phyloP scores from a whole-genome alignment of 1,284 basidiomycete genomes.

The Fistulinella cinereoalba region DNA sequence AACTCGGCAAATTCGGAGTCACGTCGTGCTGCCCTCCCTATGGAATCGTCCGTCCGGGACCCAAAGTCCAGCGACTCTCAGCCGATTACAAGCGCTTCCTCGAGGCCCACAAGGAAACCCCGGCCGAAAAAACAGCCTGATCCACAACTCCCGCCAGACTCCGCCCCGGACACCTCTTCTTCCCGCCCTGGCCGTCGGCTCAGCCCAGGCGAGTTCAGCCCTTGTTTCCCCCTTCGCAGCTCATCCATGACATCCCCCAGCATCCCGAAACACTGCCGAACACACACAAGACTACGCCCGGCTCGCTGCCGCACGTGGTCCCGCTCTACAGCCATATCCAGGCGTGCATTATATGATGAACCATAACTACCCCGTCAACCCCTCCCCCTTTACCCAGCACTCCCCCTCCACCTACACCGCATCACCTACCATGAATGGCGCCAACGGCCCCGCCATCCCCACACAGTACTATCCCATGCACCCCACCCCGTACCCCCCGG shows the following conservation, averaged over 20 bases:
- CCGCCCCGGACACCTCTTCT: constrained; percentile 20
- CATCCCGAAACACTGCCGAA: constrained; percentile 40
- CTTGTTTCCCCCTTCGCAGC: no score
- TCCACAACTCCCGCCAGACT: constrained; percentile 17
- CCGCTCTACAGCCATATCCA: constrained; percentile 53
- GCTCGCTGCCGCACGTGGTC: constrained; percentile 38
- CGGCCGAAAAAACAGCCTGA: constrained; percentile 49
- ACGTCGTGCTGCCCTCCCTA: constrained; percentile 27
- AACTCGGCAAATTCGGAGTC: constrained; percentile 38
- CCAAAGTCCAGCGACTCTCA: constrained; percentile 40
- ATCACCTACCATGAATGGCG: constrained; percentile 43
- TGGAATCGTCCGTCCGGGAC: constrained; percentile 34
- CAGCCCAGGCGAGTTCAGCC: constrained; percentile 23
- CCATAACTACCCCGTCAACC: constrained; percentile 53
- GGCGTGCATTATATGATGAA: constrained; percentile 57
- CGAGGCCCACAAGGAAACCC: constrained; percentile 40
- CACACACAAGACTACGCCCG: constrained; percentile 34
- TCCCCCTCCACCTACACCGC: constrained; percentile 37
- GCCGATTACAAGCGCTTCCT: constrained; percentile 38
- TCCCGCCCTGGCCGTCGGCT: constrained; percentile 27
- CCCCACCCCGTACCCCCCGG: constrained; percentile 47
- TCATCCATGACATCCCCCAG: constrained; percentile 25
- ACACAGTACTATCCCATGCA: constrained; percentile 60
- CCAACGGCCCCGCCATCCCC: constrained; percentile 43
- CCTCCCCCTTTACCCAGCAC: constrained; percentile 55